Percentiles rank a stretch among this genome's conserved stretches.
Evolutionary conservation across 305 asterid species (phyloP).

Genomic region (Solanum hybrid): DNA sequence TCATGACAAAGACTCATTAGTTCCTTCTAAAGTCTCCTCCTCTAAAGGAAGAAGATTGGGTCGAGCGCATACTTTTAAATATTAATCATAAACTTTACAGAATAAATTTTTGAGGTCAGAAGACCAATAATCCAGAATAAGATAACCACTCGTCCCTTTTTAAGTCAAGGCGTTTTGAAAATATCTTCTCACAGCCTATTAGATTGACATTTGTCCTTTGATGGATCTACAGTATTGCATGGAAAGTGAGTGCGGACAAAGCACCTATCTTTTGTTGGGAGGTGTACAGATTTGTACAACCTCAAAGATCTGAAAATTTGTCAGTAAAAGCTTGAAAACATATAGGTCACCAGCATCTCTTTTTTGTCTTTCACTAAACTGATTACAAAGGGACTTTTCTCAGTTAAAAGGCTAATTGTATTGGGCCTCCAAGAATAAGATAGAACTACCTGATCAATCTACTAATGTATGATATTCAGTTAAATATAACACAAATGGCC

Average conservation of each 20-base stretch:
- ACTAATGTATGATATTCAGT: not conserved
- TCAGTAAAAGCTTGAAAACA: not conserved
- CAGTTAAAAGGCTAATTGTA: not conserved
- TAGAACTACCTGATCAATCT: not conserved
- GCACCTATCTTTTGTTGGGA: not conserved
- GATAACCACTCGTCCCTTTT: not conserved
- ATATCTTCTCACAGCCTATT: not conserved
- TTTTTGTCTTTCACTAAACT: not conserved
- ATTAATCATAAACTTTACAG: not conserved
- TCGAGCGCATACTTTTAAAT: not conserved
- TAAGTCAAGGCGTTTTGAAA: not conserved
- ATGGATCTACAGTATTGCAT: not conserved
- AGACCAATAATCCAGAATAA: not conserved
- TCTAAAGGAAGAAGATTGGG: not conserved
- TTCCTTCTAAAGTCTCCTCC: not conserved
- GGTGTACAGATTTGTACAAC: not conserved
- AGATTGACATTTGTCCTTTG: not conserved
- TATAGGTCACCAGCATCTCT: not conserved
- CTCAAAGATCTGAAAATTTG: not conserved
- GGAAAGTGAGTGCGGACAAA: not conserved
- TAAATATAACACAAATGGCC: not conserved
- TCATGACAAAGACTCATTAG: not conserved
- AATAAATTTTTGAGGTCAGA: not conserved
- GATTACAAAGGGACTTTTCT: not conserved
- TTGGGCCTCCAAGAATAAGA: not conserved